phyloP scores from a whole-genome alignment of 2,329 filamentous ascomycete genomes.

The Alternaria solani region DNA sequence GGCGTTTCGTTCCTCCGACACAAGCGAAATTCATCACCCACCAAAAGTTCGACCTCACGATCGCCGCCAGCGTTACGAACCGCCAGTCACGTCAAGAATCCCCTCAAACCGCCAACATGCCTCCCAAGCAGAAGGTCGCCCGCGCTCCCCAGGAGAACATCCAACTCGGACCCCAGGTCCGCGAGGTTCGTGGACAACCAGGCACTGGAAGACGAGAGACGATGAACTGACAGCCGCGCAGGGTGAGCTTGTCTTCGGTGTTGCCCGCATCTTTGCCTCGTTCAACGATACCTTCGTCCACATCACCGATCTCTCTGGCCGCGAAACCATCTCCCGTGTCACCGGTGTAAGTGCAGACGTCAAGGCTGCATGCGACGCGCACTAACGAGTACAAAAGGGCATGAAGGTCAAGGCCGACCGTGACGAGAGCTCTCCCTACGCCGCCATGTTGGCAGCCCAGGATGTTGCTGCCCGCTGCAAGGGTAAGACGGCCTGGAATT shows the following conservation, averaged over 20 bases:
- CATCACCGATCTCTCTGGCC: conserved; percentile 98
- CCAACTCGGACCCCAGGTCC: conserved; percentile 87
- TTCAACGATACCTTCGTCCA: conserved; percentile 76
- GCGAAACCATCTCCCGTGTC: conserved; percentile 99
- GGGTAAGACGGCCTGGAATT: conserved; percentile 26
- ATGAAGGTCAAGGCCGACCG: conserved; percentile 99
- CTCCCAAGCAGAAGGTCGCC: conserved; percentile 85
- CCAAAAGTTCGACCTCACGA: conserved; percentile 32
- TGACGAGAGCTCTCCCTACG: conserved; percentile 99
- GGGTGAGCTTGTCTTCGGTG: conserved; percentile 98
- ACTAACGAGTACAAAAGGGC: conserved; percentile 15
- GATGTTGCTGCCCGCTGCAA: conserved; percentile 87
- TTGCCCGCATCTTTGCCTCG: conserved; percentile 97
- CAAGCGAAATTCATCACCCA: conserved; percentile 24
- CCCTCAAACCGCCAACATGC: conserved; percentile 65
- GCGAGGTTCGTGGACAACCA: conserved; percentile 68
- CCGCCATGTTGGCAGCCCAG: conserved; percentile 99
- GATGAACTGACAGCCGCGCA: conserved; percentile 32
- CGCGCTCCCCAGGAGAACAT: conserved; percentile 93
- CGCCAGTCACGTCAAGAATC: conserved; percentile 38
- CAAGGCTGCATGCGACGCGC: conserved; percentile 2
- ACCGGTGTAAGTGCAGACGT: conserved; percentile 74
- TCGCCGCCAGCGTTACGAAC: conserved; percentile 32
- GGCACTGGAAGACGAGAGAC: conserved; percentile 8
- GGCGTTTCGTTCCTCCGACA: conserved; percentile 24